Evolutionary conservation across 345 rosid species (phyloP).

Genomic region (Acer saccharum): DNA sequence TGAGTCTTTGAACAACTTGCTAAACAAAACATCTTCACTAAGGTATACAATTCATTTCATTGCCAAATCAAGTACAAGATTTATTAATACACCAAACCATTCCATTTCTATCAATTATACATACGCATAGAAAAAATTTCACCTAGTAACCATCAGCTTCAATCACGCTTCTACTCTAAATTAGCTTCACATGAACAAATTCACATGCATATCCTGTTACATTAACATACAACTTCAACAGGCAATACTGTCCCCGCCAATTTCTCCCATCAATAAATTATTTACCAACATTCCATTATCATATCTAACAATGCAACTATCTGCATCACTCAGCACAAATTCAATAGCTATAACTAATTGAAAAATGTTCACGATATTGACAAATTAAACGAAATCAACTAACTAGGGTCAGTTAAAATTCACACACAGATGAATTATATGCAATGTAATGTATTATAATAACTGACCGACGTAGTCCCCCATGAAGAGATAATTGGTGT

Average conservation of each 20-base stretch:
- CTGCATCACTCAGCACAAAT: neutral
- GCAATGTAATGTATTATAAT: neutral
- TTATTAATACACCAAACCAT: neutral
- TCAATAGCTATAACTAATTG: neutral
- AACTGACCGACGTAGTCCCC: conserved; percentile 58
- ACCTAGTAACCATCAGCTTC: conserved; percentile 4
- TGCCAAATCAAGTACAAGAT: neutral
- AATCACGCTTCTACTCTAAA: neutral
- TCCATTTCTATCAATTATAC: neutral
- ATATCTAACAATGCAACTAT: neutral
- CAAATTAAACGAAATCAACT: neutral
- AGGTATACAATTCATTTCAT: neutral
- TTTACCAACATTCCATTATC: neutral
- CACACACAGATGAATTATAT: neutral
- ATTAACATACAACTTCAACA: neutral
- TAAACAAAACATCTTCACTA: neutral
- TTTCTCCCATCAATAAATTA: neutral
- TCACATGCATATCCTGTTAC: neutral
- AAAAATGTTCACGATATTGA: neutral
- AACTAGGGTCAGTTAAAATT: neutral
- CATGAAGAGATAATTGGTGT: conserved; percentile 59
- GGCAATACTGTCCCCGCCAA: neutral
- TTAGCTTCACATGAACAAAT: neutral
- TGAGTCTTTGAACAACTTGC: neutral
- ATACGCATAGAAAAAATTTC: neutral